phyloP scores from a whole-genome alignment of 1,284 basidiomycete genomes.

The Trichosporon ovoides region DNA sequence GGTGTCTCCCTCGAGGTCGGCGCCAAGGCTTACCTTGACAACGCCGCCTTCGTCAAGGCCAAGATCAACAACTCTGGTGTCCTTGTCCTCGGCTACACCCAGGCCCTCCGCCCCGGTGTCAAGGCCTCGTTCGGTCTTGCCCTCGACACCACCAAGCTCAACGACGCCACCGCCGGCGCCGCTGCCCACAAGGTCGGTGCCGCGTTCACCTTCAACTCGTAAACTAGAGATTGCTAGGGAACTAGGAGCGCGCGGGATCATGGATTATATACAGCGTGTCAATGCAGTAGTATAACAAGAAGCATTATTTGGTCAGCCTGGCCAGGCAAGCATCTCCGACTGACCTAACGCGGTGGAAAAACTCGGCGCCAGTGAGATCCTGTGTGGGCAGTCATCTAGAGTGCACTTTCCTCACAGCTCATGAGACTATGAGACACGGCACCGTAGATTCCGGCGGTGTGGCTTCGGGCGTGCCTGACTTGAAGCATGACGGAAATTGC shows the following conservation, averaged over 20 bases:
- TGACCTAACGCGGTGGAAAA: no score
- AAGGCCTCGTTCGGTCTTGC: slow-evolving; percentile 90
- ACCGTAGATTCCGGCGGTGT: no score
- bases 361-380: no score
- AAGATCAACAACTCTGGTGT: slow-evolving; percentile 98
- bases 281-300: slow-evolving; percentile 6
- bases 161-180: slow-evolving; percentile 55
- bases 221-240: slow-evolving; percentile 16
- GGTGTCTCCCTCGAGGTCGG: slow-evolving; percentile 93
- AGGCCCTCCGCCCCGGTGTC: slow-evolving; percentile 87
- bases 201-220: slow-evolving; percentile 55
- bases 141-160: slow-evolving; percentile 81
- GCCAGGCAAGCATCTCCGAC: no score
- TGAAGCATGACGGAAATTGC: neutral
- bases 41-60: slow-evolving; percentile 89
- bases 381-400: no score
- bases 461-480: neutral
- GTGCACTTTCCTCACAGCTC: no score
- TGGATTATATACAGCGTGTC: slow-evolving; percentile 6
- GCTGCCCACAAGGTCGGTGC: slow-evolving; percentile 56
- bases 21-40: slow-evolving; percentile 76
- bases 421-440: no score
- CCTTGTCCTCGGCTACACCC: slow-evolving; percentile 84
- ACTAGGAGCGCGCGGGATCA: slow-evolving; percentile 5
- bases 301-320: no score